These are phyloP conservation scores for Tylopilus intermedius DNA, from an alignment of 768 basidiomycete genomes.

Conservation along the genomic window DNA sequence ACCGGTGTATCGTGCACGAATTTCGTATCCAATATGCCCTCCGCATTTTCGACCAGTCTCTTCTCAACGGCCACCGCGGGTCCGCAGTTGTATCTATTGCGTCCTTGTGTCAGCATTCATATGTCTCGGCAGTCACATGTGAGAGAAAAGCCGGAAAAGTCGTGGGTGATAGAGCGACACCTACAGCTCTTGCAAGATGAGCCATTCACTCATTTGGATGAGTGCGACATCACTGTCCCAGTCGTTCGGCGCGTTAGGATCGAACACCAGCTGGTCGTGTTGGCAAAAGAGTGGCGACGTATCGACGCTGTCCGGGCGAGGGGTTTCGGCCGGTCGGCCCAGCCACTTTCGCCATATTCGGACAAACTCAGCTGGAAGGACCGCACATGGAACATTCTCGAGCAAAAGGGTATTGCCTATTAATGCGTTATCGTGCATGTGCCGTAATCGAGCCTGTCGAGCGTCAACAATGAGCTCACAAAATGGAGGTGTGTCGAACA, in stretches of 20 bases:
- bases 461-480: constrained; percentile 12
- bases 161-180: constrained; percentile 24
- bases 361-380: constrained; percentile 59
- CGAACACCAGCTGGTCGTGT: constrained; percentile 58
- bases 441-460: constrained; percentile 54
- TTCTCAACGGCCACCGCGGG: constrained; percentile 50
- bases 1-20: constrained; percentile 50
- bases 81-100: constrained; percentile 51
- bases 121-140: constrained; percentile 3
- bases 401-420: constrained; percentile 42
- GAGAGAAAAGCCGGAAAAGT: constrained; percentile 1
- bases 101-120: constrained; percentile 16
- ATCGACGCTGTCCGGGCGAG: constrained; percentile 59
- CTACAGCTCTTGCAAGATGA: constrained; percentile 52
- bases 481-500: constrained; percentile 13
- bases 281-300: constrained; percentile 62
- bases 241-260: constrained; percentile 60
- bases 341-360: constrained; percentile 71
- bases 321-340: constrained; percentile 45
- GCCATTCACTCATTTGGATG: constrained; percentile 63
- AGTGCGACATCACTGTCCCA: constrained; percentile 52
- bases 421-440: constrained; percentile 55
- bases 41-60: constrained; percentile 20
- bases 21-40: constrained; percentile 28
- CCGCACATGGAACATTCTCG: constrained; percentile 49